phyloP scores from a whole-genome alignment of 2,329 filamentous ascomycete genomes.

The Aspergillus sp. region DNA sequence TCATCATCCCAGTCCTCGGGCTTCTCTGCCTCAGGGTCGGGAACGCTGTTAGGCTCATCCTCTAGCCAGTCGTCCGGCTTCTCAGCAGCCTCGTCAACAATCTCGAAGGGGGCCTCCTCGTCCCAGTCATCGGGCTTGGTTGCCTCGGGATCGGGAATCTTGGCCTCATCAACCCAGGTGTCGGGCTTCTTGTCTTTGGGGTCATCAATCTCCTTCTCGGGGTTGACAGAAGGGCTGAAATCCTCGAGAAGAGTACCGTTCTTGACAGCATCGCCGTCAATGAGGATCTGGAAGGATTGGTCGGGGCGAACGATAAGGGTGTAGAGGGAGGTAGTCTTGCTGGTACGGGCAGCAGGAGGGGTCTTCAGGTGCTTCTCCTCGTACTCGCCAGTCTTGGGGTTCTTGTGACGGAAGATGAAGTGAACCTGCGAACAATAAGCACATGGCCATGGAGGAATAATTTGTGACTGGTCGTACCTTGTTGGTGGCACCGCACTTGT shows the following conservation, averaged over 20 bases:
- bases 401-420: conserved; percentile 99
- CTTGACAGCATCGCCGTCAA: conserved; percentile 86
- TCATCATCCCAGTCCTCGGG: conserved; percentile 99
- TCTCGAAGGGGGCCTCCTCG: conserved; percentile 95
- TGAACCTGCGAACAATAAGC: conserved; percentile 54
- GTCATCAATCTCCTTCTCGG: conserved; percentile 91
- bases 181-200: conserved; percentile 89
- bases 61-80: conserved; percentile 97
- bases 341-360: conserved; percentile 80
- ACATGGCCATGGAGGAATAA: not conserved
- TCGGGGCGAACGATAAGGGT: conserved; percentile 95
- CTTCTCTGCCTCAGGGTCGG: conserved; percentile 94
- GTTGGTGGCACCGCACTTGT: conserved; percentile 99
- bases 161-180: conserved; percentile 91
- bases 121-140: conserved; percentile 99
- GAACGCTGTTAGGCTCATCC: conserved; percentile 75
- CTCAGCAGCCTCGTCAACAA: conserved; percentile 87
- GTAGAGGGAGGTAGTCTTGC: conserved; percentile 93
- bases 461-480: conserved; percentile 62
- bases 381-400: conserved; percentile 99
- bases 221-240: conserved; percentile 92
- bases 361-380: conserved; percentile 97
- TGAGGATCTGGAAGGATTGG: conserved; percentile 90
- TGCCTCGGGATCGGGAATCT: conserved; percentile 88
- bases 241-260: conserved; percentile 90